Percentiles rank a stretch among this genome's conserved stretches.
Conservation (phyloP, 1,284 basidiomycete species). For the Ustilago bromivora region DNA sequence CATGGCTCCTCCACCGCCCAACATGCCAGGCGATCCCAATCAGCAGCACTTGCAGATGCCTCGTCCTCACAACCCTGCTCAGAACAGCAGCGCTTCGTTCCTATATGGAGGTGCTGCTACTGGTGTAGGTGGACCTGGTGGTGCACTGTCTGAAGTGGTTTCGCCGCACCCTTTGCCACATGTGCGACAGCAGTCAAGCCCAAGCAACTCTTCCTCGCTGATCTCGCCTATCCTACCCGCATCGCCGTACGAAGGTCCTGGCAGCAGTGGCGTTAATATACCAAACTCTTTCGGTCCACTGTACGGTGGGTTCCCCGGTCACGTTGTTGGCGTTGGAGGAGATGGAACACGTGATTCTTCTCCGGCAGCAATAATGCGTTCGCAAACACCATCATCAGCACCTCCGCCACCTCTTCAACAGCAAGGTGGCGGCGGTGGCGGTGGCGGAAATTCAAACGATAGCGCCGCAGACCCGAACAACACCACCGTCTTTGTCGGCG, state of each 20-base stretch:
- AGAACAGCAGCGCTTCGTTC: conserved; percentile 32
- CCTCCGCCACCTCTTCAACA: conserved; percentile 23
- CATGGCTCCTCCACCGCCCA: conserved; percentile 12
- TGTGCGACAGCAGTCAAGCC: conserved; percentile 29
- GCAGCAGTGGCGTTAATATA: conserved; percentile 8
- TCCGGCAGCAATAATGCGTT: conserved; percentile 31
- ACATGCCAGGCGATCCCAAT: conserved; percentile 18
- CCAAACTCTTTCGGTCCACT: conserved; percentile 31
- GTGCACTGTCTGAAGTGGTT: conserved; percentile 28
- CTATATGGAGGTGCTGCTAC: conserved; percentile 32
- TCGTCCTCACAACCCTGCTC: conserved; percentile 43
- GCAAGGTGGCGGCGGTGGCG: neutral
- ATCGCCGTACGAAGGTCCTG: conserved; percentile 32
- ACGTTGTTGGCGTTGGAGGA: conserved; percentile 3
- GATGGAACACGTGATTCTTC: conserved; percentile 30
- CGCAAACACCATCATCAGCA: conserved; percentile 41
- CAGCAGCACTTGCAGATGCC: conserved; percentile 48
- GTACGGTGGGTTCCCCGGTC: conserved; percentile 35
- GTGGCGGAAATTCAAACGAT: conserved; percentile 26
- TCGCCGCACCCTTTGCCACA: conserved; percentile 36
- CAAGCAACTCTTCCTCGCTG: conserved; percentile 20
- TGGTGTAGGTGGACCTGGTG: conserved; percentile 2
- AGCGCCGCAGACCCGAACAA: conserved; percentile 67
- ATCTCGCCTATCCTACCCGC: conserved; percentile 31
- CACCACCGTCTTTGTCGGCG: conserved; percentile 69